Conservation (phyloP, 495 filamentous ascomycete species). For the Neurospora intermedia region DNA sequence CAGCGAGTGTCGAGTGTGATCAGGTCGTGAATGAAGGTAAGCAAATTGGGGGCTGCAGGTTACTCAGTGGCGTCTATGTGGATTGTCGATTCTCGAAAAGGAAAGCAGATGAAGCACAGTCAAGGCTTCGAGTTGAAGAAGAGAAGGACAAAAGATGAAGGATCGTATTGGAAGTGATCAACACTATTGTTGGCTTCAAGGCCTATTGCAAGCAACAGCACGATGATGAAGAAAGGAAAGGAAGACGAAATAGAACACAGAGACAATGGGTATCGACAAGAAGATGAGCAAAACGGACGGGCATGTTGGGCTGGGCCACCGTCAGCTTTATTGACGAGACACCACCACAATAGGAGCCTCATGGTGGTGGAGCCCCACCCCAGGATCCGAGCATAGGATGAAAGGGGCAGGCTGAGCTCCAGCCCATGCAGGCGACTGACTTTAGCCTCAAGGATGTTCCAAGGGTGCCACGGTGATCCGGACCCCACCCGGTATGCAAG, state of each 20-base stretch:
- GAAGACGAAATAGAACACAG: background rate
- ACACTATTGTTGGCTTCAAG: background rate
- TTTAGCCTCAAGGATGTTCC: background rate
- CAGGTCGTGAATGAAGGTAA: background rate
- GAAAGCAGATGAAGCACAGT: background rate
- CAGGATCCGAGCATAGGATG: background rate
- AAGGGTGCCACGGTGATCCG: background rate
- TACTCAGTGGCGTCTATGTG: background rate
- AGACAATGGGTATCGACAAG: background rate
- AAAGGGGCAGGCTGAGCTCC: background rate
- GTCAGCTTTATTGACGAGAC: background rate
- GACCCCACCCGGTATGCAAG: background rate
- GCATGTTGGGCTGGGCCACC: background rate
- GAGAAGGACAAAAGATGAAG: background rate
- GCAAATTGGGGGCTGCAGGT: background rate
- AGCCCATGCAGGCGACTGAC: background rate
- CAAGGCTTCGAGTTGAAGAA: background rate
- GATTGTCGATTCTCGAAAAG: background rate
- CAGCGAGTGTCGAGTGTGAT: constrained; percentile 12
- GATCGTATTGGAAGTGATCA: background rate
- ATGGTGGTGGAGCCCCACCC: background rate
- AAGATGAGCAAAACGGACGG: background rate
- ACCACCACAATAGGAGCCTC: background rate
- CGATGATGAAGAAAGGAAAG: background rate
- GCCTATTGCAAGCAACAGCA: background rate